Base-by-base conservation (phyloP, 768 basidiomycete species). In the Russula emetica region DNA sequence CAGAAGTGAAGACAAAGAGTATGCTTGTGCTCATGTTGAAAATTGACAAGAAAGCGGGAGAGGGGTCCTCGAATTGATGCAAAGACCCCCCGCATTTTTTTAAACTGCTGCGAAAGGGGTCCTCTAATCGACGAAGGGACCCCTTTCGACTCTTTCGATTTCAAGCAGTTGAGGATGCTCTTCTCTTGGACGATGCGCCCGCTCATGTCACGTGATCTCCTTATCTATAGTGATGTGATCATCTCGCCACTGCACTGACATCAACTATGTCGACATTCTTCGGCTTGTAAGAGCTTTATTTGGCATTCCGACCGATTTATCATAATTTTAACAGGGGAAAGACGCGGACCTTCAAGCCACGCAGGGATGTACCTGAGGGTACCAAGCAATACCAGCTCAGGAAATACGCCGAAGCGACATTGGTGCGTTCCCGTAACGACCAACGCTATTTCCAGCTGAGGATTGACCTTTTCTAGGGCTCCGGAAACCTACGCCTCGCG, bases 361-460 rank as follows among this genome's bases (percentile, higher is more conserved):
- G 94, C 71, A 94, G 91, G 76, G 92, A 93, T 73, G 88, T 94
- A 26, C 90, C 94, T 5, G 94, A 96, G 74, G 95, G 95, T 45
- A 96, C 95, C 44, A 96, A 96, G 76, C 96, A 98, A 73, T 98
- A 95, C 74, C 96, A 98, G 77, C 79, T 99, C 67, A 87, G 97
- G 75, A 98, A 98, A 80, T 98, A 95, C 72, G 94, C 94, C 9
- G 94, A 94, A 73, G 93, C 93, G n/a, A 96, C 94, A 32, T 77
- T 95, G 74, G 94, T 91, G 75, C 72, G 81, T 62, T 32, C 30
- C n/a, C 22, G 1, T 40, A 3, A 20, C 50, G 22, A 32, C 2
- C 22, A 18, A 55, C 30, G 0, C 50, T 36, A n/a, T 40, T 24
- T 30, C 3, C 44, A 40, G 3, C 16, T 47, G 63, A 38, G 20